A percentile compares a stretch with the other conserved stretches of the same genome.
Evolutionary conservation across 257 asterid genomes (phyloP).

Genomic region (Lycium ferocissimum): DNA sequence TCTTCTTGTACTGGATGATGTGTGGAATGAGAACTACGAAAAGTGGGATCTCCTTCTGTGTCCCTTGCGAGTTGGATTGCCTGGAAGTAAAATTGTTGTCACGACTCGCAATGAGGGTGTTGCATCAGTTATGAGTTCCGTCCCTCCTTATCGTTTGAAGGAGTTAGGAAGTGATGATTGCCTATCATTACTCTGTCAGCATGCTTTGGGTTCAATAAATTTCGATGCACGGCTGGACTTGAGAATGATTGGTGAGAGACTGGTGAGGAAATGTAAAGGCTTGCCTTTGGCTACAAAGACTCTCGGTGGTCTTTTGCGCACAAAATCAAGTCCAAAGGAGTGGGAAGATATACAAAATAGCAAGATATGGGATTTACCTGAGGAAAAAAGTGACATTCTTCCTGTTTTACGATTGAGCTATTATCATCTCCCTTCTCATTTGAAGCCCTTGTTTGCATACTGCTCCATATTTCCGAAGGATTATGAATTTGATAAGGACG

Average conservation of each 20-base stretch:
- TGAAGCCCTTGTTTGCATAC: constrained; percentile 43
- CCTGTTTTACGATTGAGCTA: constrained; percentile 44
- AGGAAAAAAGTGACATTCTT: constrained; percentile 32
- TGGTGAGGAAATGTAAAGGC: constrained; percentile 40
- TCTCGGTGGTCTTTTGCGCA: constrained; percentile 42
- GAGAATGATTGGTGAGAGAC: constrained; percentile 32
- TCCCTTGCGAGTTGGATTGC: constrained; percentile 39
- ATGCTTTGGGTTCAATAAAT: constrained; percentile 32
- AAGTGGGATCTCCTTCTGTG: constrained; percentile 39
- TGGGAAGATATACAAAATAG: constrained; percentile 39
- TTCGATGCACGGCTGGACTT: constrained; percentile 31
- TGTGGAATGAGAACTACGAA: constrained; percentile 37
- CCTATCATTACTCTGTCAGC: constrained; percentile 38
- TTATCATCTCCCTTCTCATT: constrained; percentile 39
- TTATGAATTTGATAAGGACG: constrained; percentile 33
- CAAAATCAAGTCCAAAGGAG: constrained; percentile 29
- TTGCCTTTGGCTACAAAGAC: constrained; percentile 45
- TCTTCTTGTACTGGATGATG: constrained; percentile 34
- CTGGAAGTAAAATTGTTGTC: constrained; percentile 39
- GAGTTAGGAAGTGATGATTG: constrained; percentile 33
- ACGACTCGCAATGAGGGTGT: constrained; percentile 33
- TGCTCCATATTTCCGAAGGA: constrained; percentile 43
- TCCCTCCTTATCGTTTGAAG: constrained; percentile 29
- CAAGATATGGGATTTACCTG: constrained; percentile 40
- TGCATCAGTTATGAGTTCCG: constrained; percentile 32